A percentile compares a stretch with the other conserved stretches of the same genome.
These are phyloP conservation scores for Mycena vulgaris DNA, from an alignment of 768 basidiomycete species.

Conservation along the genomic window DNA sequence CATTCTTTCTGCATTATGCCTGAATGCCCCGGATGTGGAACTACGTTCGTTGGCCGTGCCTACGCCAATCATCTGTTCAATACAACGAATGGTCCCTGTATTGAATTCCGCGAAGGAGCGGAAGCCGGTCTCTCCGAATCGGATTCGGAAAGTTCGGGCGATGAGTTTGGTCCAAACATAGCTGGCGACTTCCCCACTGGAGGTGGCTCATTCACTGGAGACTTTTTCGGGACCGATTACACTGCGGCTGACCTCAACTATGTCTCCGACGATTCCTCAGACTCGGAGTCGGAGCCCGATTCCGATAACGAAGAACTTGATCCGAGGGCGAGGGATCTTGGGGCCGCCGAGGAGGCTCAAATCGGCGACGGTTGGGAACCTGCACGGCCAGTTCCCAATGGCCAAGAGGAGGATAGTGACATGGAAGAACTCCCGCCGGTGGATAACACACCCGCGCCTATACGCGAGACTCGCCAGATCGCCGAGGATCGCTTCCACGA, in stretches of 20 bases:
- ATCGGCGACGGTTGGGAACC: background rate
- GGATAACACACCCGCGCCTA: too few species aligned
- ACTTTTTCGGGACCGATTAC: slow-evolving; percentile 1
- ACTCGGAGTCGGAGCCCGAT: background rate
- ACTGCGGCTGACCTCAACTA: background rate
- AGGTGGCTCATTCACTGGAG: background rate
- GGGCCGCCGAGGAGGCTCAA: background rate
- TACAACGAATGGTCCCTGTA: background rate
- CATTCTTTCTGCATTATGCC: background rate
- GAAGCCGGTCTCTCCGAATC: too few species aligned
- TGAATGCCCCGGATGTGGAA: background rate
- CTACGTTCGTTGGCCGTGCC: background rate
- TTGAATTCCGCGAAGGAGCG: background rate
- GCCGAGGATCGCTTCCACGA: too few species aligned
- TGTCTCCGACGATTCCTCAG: background rate
- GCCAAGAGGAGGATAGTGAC: too few species aligned
- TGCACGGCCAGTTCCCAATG: background rate
- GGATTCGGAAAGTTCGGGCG: too few species aligned
- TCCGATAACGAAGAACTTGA: background rate
- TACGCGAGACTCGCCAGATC: too few species aligned
- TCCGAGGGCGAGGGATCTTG: background rate
- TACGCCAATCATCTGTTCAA: background rate
- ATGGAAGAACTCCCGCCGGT: too few species aligned
- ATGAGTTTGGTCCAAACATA: background rate
- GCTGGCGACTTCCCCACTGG: background rate